Evolutionary conservation across 2,329 filamentous ascomycete genomes (phyloP), one percentile per base, ranked within the genome.

Genomic region (Pestalotiopsis sp.): DNA sequence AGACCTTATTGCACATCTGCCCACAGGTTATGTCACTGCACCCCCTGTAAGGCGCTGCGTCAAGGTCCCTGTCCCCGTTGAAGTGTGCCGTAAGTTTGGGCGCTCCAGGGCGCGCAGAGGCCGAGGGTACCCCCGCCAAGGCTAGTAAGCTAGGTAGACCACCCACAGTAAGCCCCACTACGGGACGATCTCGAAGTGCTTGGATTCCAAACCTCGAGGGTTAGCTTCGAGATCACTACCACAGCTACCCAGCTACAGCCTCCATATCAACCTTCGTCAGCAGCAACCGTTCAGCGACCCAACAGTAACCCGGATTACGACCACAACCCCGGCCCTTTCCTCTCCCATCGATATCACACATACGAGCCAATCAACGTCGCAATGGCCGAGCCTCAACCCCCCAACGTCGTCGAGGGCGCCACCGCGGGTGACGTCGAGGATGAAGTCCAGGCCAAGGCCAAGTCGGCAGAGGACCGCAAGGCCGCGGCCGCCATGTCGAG

Each of bases 401-500:
- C 84, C 59, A 82, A 78, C 65, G 78, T 91, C 69, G 82, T 85
- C 71, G 88, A 91, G 78, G 90, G 90, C 76, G 87, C 88, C 69
- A 85, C 86, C 38, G 82, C 85, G 60, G 87, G 84, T 70, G 87
- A 90, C 71, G 82, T 86, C 71, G 88, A 90, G 68, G 87, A 90
- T 70, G 87, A 89, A 73, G 80, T 84, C 72, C 79, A 81, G 64
- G 71, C 72, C 41, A 80, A 82, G 68, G 86, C 87, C 75, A 92
- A 90, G 80, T 89, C 87, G 57, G 91, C 92, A 76, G 92, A 94
- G 80, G 92, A 93, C 81, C 90, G 91, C 80, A 93, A 93, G 80
- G 91, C 92, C 60, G 91, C 91, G 55, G 90, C 90, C 6, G 92
- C 92, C 38, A 88, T 94, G 69, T 91, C 91, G 62, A 88, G 86